These are phyloP conservation scores for Juglanconis oblonga DNA, from an alignment of 2,329 filamentous ascomycete species.

Conservation along the genomic window DNA sequence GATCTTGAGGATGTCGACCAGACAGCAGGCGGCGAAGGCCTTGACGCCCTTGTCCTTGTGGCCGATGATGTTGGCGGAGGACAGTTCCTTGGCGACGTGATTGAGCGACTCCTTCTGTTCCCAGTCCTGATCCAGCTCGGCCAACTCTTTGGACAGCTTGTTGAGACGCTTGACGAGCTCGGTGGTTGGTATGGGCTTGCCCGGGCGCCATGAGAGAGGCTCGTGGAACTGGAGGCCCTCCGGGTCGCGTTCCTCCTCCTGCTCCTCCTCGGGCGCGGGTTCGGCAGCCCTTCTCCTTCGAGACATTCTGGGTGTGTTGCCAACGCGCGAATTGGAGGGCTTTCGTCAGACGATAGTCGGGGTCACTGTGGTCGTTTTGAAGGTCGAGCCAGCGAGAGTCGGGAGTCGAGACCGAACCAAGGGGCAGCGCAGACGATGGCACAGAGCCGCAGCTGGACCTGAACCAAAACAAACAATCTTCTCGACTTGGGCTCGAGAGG, in stretches of 20 bases:
- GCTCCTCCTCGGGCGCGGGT: slow-evolving; percentile 28
- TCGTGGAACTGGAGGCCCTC: slow-evolving; percentile 74
- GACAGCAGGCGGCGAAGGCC: slow-evolving; percentile 82
- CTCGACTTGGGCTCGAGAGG: not conserved
- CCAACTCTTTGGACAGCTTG: slow-evolving; percentile 76
- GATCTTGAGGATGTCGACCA: slow-evolving; percentile 89
- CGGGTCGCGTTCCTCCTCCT: slow-evolving; percentile 37
- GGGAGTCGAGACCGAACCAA: not conserved
- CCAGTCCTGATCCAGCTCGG: slow-evolving; percentile 82
- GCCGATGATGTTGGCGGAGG: slow-evolving; percentile 73
- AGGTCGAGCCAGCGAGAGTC: not conserved
- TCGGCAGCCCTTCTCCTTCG: slow-evolving; percentile 35
- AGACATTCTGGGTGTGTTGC: slow-evolving; percentile 32
- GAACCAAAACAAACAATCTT: slow-evolving; percentile 5
- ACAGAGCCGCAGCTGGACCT: not conserved
- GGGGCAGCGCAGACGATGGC: not conserved
- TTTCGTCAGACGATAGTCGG: not conserved
- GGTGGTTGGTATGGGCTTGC: slow-evolving; percentile 80
- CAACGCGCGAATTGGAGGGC: not conserved
- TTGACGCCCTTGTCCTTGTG: slow-evolving; percentile 94
- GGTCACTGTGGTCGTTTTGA: not conserved
- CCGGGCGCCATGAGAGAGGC: slow-evolving; percentile 84
- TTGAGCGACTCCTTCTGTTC: slow-evolving; percentile 79
- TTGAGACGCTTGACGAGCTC: slow-evolving; percentile 81
- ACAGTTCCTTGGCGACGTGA: slow-evolving; percentile 81